Evolutionary conservation across 2,329 filamentous ascomycete species (phyloP).

Genomic region (Cercospora sojina): DNA sequence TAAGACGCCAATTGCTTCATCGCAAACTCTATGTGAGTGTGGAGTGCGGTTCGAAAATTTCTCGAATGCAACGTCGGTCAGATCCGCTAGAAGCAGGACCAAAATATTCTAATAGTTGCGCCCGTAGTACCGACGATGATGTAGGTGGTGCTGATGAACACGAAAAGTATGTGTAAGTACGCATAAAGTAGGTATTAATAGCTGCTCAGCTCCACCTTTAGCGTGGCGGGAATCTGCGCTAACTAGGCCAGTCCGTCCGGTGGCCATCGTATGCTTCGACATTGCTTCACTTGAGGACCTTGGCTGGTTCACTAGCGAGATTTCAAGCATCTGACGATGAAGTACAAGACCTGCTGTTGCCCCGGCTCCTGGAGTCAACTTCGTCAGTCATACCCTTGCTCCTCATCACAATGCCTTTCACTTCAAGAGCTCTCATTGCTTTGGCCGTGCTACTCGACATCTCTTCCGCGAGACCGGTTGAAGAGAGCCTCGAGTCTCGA

Average conservation of each 20-base stretch:
- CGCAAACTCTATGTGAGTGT: not conserved
- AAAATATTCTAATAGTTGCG: not conserved
- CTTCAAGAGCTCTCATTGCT: constrained; percentile 7
- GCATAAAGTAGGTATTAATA: not conserved
- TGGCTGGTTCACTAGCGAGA: not conserved
- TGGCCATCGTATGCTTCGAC: not conserved
- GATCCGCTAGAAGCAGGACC: not conserved
- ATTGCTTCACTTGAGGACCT: not conserved
- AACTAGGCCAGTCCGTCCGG: not conserved
- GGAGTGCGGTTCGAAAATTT: not conserved
- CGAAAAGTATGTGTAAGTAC: constrained; percentile 1
- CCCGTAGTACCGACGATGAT: not conserved
- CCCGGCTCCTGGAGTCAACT: not conserved
- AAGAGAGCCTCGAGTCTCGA: constrained; percentile 4
- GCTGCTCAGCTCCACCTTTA: not conserved
- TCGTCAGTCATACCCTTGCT: not conserved
- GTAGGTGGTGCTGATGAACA: not conserved
- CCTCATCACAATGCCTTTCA: constrained; percentile 3
- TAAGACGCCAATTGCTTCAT: not conserved
- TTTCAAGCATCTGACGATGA: not conserved
- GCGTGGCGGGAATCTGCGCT: not conserved
- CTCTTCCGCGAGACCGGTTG: not conserved
- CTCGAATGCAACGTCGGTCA: not conserved
- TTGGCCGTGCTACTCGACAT: not conserved
- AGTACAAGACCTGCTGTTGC: constrained; percentile 1